Base-by-base conservation (phyloP, 139 green algal genomes). In the Chlamydomonas sphaeroides region DNA sequence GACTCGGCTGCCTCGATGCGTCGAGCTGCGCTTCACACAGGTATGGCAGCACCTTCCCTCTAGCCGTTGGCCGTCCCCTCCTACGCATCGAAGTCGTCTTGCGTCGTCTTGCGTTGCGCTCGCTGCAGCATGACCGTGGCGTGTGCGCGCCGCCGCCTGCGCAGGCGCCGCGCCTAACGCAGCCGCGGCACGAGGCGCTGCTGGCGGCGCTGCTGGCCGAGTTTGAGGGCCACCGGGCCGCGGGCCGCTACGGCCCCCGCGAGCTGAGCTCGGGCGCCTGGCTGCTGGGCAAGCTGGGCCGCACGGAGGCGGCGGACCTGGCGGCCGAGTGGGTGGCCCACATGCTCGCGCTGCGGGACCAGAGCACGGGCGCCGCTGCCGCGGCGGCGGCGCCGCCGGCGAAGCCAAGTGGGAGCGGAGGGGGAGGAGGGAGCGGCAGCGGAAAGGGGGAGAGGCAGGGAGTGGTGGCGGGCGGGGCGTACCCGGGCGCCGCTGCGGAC, bases 201-300 rank as follows among this genome's bases (percentile, higher is more conserved):
- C 65, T 84, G 49, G 41, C 41, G 35, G 39, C 18, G 25, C 65
- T 84, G 30, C 38, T 84, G 48, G 15, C 0, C 0, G 41, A 42
- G 32, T 84, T 84, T 32, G 48, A 75, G 77, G 10, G 3, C 28
- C 65, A 67, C 49, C 48, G 49, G 14, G 36, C 35, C 5, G 65
- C 48, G 28, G 77, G 65, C 26, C 20, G 15, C 17, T 84, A 84
- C 65, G 77, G 63, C 48, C 57, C 39, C 4, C 33, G 62, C 11
- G 78, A 88, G 41, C 45, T 88, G 39, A 68, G 49, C 69, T 61
- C 38, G 21, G 51, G 57, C 23, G 78, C 78, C 30, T 88, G 84
- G 84, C 69, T 77, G 49, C 49, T 88, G 35, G 84, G 66, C 30
- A 63, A 39, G 25, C 62, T 82, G 32, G 75, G 75, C 18, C 42